These are phyloP conservation scores for Aspergillus nidulans DNA, from an alignment of 495 filamentous ascomycete species.

Conservation along the genomic window DNA sequence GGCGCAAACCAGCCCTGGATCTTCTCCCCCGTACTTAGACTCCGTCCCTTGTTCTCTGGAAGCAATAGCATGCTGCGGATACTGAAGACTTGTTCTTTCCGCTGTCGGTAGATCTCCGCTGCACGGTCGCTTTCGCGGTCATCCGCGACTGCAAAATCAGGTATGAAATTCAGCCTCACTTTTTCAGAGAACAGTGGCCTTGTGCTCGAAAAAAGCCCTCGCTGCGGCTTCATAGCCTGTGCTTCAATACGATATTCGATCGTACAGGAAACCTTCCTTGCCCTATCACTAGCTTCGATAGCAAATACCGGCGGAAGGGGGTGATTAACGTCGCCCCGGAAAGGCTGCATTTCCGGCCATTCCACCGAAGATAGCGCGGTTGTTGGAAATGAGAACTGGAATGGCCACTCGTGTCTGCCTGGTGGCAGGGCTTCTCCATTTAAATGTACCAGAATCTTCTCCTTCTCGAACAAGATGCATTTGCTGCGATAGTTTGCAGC, in stretches of 20 bases:
- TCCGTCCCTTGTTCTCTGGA: conserved; percentile 11
- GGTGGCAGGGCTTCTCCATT: conserved; percentile 4
- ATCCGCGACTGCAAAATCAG: not conserved
- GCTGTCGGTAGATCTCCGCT: not conserved
- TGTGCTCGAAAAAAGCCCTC: not conserved
- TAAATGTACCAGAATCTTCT: conserved; percentile 1
- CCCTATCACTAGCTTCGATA: not conserved
- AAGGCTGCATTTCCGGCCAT: not conserved
- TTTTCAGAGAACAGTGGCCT: not conserved
- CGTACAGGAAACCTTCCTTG: conserved; percentile 6
- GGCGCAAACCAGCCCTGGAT: conserved; percentile 10
- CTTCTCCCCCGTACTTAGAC: conserved; percentile 5
- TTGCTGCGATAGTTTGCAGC: conserved; percentile 12
- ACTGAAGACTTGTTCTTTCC: conserved; percentile 7
- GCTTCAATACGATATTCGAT: conserved; percentile 14
- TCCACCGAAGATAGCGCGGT: not conserved
- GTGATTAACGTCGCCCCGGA: not conserved
- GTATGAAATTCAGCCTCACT: conserved; percentile 5
- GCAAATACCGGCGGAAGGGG: conserved; percentile 2
- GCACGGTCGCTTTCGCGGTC: not conserved
- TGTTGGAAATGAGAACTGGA: conserved; percentile 9
- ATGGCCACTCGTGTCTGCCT: conserved; percentile 14
- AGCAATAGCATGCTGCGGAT: conserved; percentile 9
- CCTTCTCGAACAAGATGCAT: conserved; percentile 13
- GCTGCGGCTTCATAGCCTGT: conserved; percentile 5